phyloP scores from a whole-genome alignment of 2,329 filamentous ascomycete genomes.

The Paracorniculantispora psalliotae region DNA sequence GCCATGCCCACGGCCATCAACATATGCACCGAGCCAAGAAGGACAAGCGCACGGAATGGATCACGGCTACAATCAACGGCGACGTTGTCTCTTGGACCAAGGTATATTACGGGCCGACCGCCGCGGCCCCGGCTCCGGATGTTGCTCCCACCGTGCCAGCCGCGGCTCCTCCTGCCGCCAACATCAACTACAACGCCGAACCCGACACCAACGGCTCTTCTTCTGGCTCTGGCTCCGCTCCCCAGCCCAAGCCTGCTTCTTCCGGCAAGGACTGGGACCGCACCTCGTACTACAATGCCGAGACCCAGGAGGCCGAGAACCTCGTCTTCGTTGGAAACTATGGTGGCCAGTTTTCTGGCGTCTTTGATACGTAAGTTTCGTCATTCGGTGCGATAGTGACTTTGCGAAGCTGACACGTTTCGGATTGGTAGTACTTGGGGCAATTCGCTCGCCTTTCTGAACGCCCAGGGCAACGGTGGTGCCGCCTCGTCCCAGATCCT shows the following conservation, averaged over 20 bases:
- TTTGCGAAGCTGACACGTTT: background rate
- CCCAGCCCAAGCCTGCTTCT: conserved; percentile 10
- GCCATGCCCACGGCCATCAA: conserved; percentile 39
- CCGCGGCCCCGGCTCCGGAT: conserved; percentile 12
- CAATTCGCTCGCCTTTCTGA: conserved; percentile 42
- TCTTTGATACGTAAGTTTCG: conserved; percentile 38
- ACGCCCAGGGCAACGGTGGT: conserved; percentile 35
- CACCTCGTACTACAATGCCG: conserved; percentile 41
- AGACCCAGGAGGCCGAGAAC: conserved; percentile 34
- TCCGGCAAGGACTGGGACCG: conserved; percentile 35
- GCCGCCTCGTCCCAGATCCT: conserved; percentile 36
- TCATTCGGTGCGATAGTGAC: background rate
- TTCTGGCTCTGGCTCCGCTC: conserved; percentile 13
- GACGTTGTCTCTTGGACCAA: conserved; percentile 55
- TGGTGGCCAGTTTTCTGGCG: conserved; percentile 39
- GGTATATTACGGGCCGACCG: conserved; percentile 41
- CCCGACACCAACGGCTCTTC: background rate
- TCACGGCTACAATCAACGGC: conserved; percentile 56
- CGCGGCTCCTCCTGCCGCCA: conserved; percentile 6
- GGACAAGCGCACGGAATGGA: conserved; percentile 43
- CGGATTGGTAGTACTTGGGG: conserved; percentile 35
- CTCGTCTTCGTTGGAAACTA: conserved; percentile 46
- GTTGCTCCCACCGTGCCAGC: conserved; percentile 15
- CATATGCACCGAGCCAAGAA: conserved; percentile 45
- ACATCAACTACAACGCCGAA: conserved; percentile 5